Percentiles rank a stretch among this genome's conserved stretches.
Conservation (phyloP, 1,284 basidiomycete genomes). For the Mycena sp. region DNA sequence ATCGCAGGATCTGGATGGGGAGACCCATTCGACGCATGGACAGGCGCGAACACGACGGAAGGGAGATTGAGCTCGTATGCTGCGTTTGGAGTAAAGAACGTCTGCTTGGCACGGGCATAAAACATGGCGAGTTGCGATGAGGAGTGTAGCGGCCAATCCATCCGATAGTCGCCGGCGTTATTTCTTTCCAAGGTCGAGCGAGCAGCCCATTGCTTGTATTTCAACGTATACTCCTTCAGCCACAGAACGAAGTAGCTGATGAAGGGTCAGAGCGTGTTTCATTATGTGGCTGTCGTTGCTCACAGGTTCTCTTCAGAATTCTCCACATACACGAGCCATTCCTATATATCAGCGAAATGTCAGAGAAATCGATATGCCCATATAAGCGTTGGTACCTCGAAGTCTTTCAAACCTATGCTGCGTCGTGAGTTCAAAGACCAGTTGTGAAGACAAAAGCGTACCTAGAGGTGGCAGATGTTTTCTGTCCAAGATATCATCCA, state of each 20-base stretch:
- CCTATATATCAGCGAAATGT: slow-evolving; percentile 36
- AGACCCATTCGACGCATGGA: slow-evolving; percentile 57
- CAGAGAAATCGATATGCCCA: not conserved
- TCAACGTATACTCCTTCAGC: slow-evolving; percentile 71
- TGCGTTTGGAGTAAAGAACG: slow-evolving; percentile 75
- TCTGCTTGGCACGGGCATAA: slow-evolving; percentile 79
- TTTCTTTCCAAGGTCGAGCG: slow-evolving; percentile 50
- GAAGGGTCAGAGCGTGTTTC: slow-evolving; percentile 2
- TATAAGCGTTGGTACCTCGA: slow-evolving; percentile 54
- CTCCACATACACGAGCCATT: slow-evolving; percentile 82
- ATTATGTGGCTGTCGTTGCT: slow-evolving; percentile 33
- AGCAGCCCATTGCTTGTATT: slow-evolving; percentile 67
- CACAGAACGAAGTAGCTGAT: slow-evolving; percentile 77
- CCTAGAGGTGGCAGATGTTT: slow-evolving; percentile 61
- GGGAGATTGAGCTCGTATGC: slow-evolving; percentile 77
- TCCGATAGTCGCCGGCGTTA: slow-evolving; percentile 43
- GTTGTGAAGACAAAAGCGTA: slow-evolving; percentile 7
- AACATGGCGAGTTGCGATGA: slow-evolving; percentile 72
- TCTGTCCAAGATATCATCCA: slow-evolving; percentile 63
- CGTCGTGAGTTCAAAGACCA: not conserved
- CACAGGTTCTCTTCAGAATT: slow-evolving; percentile 74
- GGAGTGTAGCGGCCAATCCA: slow-evolving; percentile 50
- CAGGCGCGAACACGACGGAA: slow-evolving; percentile 69
- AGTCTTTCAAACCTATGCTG: slow-evolving; percentile 70
- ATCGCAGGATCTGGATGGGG: slow-evolving; percentile 71